Evolutionary conservation across 1,139 yeast species (phyloP).

Genomic region (Eremothecium coryli): DNA sequence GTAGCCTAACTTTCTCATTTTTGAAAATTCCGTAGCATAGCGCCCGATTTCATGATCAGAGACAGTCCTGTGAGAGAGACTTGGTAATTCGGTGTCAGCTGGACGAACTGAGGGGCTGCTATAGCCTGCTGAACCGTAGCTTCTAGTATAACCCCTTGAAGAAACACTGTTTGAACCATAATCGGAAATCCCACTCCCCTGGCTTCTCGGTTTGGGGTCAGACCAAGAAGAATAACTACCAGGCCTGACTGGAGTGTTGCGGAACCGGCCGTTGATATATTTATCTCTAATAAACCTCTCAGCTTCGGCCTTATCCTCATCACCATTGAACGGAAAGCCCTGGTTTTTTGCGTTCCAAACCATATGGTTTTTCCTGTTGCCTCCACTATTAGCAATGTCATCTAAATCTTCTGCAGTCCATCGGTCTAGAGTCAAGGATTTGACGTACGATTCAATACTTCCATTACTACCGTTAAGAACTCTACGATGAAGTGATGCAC

Average conservation of each 20-base stretch:
- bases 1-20: conserved; percentile 23
- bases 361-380: conserved; percentile 27
- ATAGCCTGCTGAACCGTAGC: conserved; percentile 9
- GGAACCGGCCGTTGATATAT: conserved; percentile 45
- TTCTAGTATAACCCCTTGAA: too few relatives aligned
- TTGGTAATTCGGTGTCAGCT: conserved; percentile 9
- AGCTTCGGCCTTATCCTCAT: conserved; percentile 34
- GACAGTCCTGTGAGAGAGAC: conserved; percentile 12
- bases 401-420: conserved; percentile 41
- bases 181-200: conserved; percentile 7
- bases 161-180: neutral
- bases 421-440: conserved; percentile 58
- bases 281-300: conserved; percentile 50
- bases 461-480: conserved; percentile 29
- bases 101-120: conserved; percentile 5
- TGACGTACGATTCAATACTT: conserved; percentile 31
- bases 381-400: conserved; percentile 25
- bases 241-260: conserved; percentile 32
- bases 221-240: too few relatives aligned
- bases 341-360: conserved; percentile 39
- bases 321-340: conserved; percentile 59
- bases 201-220: conserved; percentile 3
- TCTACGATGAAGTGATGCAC: conserved; percentile 49
- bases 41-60: conserved; percentile 26
- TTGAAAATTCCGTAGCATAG: conserved; percentile 25